Conservation (phyloP, 2,329 filamentous ascomycete genomes). For the Phialophora verrucosa region DNA sequence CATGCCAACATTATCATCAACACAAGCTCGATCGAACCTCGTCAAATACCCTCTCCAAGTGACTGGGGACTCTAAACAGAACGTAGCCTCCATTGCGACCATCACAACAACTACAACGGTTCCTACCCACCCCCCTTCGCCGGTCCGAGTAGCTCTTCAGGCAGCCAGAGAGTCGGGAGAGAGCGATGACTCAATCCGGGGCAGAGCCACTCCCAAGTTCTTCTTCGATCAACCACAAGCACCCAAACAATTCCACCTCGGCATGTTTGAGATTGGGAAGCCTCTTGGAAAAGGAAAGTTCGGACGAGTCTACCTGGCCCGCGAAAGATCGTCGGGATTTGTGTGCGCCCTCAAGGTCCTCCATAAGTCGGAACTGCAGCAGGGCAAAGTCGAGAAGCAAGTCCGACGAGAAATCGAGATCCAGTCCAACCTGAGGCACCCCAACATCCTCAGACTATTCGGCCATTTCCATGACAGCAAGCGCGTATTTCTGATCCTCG, state of each 20-base stretch:
- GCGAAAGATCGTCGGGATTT: conserved; percentile 78
- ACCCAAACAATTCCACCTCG: conserved; percentile 74
- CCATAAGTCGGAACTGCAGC: conserved; percentile 81
- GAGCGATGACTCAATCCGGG: conserved; percentile 41
- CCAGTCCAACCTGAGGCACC: conserved; percentile 83
- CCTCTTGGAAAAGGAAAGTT: conserved; percentile 88
- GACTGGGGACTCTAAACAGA: conserved; percentile 67
- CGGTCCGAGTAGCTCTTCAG: conserved; percentile 58
- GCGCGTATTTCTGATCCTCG: conserved; percentile 83
- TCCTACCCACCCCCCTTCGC: conserved; percentile 55
- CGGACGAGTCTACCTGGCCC: conserved; percentile 81
- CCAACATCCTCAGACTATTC: conserved; percentile 82
- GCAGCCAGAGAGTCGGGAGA: conserved; percentile 57
- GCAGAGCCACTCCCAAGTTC: conserved; percentile 41
- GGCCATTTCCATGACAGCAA: conserved; percentile 90
- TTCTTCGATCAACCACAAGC: conserved; percentile 63
- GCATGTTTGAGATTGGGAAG: conserved; percentile 92
- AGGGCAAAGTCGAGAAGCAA: conserved; percentile 84
- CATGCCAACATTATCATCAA: conserved; percentile 49
- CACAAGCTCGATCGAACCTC: conserved; percentile 74
- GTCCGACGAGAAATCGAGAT: conserved; percentile 88
- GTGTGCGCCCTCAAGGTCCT: conserved; percentile 86
- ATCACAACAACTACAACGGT: conserved; percentile 42
- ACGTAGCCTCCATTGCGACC: conserved; percentile 61
- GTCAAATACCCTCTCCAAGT: conserved; percentile 85